Conservation (phyloP, 169 alveolate genomes). For the Babesia gibsoni region DNA sequence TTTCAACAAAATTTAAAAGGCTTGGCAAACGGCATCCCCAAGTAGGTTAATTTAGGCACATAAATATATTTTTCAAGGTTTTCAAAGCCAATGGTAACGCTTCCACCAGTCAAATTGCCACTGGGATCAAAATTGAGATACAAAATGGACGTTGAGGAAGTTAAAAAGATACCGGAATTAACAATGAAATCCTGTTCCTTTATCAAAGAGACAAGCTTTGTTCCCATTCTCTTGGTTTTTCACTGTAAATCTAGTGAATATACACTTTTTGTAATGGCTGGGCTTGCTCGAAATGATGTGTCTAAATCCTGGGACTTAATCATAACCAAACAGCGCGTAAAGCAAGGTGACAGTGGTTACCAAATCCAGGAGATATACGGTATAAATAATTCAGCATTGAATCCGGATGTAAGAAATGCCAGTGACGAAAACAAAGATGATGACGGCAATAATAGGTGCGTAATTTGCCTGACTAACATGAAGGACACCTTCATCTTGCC, state of each 20-base stretch:
- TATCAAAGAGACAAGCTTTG: constrained; percentile 6
- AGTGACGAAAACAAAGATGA: background rate
- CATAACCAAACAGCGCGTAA: constrained; percentile 43
- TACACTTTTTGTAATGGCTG: constrained; percentile 38
- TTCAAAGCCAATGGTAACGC: background rate
- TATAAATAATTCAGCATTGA: constrained; percentile 27
- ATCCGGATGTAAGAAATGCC: background rate
- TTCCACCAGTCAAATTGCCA: constrained; percentile 10
- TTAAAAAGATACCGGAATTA: background rate
- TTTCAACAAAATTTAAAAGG: constrained; percentile 47
- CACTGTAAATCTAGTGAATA: constrained; percentile 1
- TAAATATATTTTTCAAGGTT: background rate
- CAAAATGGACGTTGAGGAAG: background rate
- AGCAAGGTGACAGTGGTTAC: constrained; percentile 46
- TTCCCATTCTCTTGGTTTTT: constrained; percentile 43
- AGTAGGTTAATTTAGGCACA: constrained; percentile 2
- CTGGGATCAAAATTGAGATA: constrained; percentile 30
- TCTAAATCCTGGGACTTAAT: constrained; percentile 28
- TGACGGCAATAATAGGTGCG: constrained; percentile 2
- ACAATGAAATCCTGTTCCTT: constrained; percentile 43
- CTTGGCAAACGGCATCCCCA: constrained; percentile 35
- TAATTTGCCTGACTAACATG: constrained; percentile 43
- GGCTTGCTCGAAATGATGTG: constrained; percentile 4
- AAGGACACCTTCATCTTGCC: constrained; percentile 57
- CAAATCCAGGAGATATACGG: constrained; percentile 66